These are phyloP conservation scores for Petunia hybrid DNA, from an alignment of 305 asterid species.

Conservation along the genomic window DNA sequence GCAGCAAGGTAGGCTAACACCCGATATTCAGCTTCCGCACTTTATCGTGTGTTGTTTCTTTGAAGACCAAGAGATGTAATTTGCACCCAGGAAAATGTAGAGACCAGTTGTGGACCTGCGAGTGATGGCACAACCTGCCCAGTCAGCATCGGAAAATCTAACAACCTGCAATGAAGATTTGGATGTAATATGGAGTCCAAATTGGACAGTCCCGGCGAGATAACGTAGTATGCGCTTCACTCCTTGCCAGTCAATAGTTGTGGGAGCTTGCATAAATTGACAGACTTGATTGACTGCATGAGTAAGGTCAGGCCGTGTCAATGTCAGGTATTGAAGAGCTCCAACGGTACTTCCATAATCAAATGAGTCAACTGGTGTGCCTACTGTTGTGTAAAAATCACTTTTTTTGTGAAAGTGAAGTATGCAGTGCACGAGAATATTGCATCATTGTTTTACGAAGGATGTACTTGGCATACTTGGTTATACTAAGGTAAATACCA, in stretches of 20 bases:
- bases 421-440: neutral
- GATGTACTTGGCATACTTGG: slow-evolving; percentile 1
- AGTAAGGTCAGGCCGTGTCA: neutral
- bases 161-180: neutral
- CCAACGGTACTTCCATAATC: neutral
- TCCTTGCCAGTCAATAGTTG: neutral
- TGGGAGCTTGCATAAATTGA: neutral
- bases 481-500: neutral
- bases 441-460: neutral
- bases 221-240: neutral
- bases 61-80: neutral
- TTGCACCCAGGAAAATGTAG: neutral
- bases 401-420: neutral
- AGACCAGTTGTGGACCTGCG: neutral
- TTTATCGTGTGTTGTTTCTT: neutral
- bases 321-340: neutral
- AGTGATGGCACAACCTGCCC: neutral
- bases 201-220: neutral
- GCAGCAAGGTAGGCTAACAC: neutral
- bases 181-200: neutral
- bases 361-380: neutral
- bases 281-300: neutral
- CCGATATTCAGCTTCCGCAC: neutral
- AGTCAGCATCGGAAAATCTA: neutral
- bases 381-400: neutral